Evolutionary conservation across 2,329 filamentous ascomycete genomes (phyloP).

Genomic region (Orbilia ellipsospora): DNA sequence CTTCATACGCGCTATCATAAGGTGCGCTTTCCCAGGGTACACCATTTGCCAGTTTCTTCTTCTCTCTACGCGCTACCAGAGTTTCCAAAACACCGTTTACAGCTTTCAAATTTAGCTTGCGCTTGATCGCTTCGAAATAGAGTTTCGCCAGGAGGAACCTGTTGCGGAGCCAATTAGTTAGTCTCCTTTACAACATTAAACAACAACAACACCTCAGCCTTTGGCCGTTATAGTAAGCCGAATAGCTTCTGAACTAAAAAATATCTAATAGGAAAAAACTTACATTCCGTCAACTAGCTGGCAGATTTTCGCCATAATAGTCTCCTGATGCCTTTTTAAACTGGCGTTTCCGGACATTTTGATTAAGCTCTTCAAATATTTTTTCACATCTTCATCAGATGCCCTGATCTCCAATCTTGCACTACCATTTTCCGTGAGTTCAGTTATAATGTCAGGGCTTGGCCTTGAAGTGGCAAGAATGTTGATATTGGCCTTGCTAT

Average conservation of each 20-base stretch:
- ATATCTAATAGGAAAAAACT: neutral
- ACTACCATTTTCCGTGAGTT: neutral
- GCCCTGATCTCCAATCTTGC: slow-evolving; percentile 10
- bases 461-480: slow-evolving; percentile 54
- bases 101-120: slow-evolving; percentile 1
- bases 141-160: slow-evolving; percentile 25
- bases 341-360: neutral
- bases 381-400: slow-evolving; percentile 11
- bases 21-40: neutral
- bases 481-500: neutral
- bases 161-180: neutral
- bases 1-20: slow-evolving; percentile 13
- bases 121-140: slow-evolving; percentile 6
- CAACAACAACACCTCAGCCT: too few species aligned
- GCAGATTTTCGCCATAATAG: slow-evolving; percentile 4
- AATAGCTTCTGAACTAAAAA: too few species aligned
- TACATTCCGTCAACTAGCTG: slow-evolving; percentile 16
- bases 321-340: neutral
- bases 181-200: neutral
- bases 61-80: slow-evolving; percentile 58
- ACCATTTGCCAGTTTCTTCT: neutral
- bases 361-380: slow-evolving; percentile 9
- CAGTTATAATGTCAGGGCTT: slow-evolving; percentile 54
- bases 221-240: too few species aligned
- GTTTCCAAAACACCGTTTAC: slow-evolving; percentile 60